A percentile compares a stretch with the other conserved stretches of the same genome.
Evolutionary conservation across 1,284 basidiomycete genomes (phyloP).

Genomic region (Inonotus hispidus): DNA sequence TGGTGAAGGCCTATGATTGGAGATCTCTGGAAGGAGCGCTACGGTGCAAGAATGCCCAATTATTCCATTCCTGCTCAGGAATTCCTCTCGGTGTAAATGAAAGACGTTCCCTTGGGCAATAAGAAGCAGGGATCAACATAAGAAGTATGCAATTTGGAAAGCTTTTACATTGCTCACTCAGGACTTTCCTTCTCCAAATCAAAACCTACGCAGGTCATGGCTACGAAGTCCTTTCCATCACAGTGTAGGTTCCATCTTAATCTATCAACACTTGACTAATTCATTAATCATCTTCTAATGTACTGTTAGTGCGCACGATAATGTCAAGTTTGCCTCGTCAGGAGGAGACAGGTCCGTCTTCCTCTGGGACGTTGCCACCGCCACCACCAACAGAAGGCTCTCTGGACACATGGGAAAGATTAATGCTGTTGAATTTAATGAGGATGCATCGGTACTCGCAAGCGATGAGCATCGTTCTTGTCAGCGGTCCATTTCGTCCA

Average conservation of each 20-base stretch:
- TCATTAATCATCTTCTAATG: not conserved
- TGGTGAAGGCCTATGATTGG: not conserved
- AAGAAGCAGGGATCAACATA: too few relatives aligned
- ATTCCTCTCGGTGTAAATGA: too few relatives aligned
- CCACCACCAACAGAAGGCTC: constrained; percentile 75
- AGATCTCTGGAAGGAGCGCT: not conserved
- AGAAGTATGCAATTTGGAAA: too few relatives aligned
- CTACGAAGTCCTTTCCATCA: constrained; percentile 88
- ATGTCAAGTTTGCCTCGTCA: constrained; percentile 88
- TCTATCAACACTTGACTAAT: not conserved
- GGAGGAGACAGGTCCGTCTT: constrained; percentile 92
- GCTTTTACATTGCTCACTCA: too few relatives aligned
- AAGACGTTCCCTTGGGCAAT: too few relatives aligned
- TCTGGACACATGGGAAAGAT: constrained; percentile 89
- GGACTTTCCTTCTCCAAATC: constrained; percentile 35
- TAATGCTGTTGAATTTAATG: constrained; percentile 86
- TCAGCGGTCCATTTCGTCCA: not conserved
- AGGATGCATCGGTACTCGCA: constrained; percentile 79
- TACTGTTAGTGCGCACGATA: constrained; percentile 74
- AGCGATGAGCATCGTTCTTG: constrained; percentile 55
- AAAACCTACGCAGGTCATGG: constrained; percentile 88
- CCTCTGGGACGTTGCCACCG: constrained; percentile 92
- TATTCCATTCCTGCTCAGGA: too few relatives aligned
- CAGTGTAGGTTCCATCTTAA: constrained; percentile 58
- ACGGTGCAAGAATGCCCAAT: too few relatives aligned